Base-by-base conservation (phyloP, 495 filamentous ascomycete species). In the Xylaria scruposa region DNA sequence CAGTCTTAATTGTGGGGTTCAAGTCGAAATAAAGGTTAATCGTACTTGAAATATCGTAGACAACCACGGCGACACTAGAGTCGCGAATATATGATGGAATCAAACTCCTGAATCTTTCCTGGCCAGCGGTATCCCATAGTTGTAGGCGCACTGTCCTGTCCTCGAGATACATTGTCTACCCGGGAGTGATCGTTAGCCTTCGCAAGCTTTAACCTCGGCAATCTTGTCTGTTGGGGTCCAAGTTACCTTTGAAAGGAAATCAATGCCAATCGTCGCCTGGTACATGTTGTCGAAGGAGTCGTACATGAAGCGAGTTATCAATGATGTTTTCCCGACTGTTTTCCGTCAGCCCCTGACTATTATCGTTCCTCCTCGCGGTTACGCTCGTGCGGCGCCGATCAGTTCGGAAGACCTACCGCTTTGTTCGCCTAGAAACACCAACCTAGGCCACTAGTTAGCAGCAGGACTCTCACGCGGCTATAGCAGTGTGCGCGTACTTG, bases 251-350 rank as follows among this genome's bases (percentile, higher is more conserved):
- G 95, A 98, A 73, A 99, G 90, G 80, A 99, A 99, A 85, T 99
- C 96, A 84, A 99, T 99, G 80, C 96, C 96, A 78, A 99, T 99
- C 67, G 96, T 99, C 56, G 96, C 96, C 84, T 99, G 96, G 83
- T 99, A 99, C 89, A 95, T 98, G 85, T 97, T 97, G 87, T 99
- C 97, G 88, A 99, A 99, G 44, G 96, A 97, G 84, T 99, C 96
- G 87, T 99, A 99, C 96, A 99, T 99, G 86, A 99, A 99, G 70
- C 96, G 91, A 67, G 96, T 99, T 80, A 99, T 99, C 78, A 99
- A 85, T 56, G 97, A 98, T 47, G 96, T 99, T 86, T 99, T 99
- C 74, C 96, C 96, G 70, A 99, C 96, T 98, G 81, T 72, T 58
- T 70, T 68, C 33, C 4, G 61, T 71, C 56, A 71, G 70, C 51